Conservation (phyloP, 129 eudicot genomes). For the Ambrosia trifida region DNA sequence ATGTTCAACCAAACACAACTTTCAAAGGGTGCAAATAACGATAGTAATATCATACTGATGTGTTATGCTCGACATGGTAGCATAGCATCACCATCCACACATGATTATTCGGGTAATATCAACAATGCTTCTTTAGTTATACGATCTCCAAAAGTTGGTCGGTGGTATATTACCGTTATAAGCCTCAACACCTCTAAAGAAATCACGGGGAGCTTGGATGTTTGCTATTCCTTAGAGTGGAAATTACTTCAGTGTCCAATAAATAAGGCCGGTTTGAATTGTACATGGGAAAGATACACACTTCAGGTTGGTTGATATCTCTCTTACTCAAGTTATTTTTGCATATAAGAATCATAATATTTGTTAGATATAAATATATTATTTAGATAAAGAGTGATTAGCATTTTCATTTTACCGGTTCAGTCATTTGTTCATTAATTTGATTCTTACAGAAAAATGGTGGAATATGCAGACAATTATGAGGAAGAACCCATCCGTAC, state of each 20-base stretch:
- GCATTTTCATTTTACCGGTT: conserved; percentile 5
- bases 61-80: conserved; percentile 88
- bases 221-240: conserved; percentile 84
- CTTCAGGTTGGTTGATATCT: conserved; percentile 66
- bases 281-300: conserved; percentile 63
- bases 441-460: conserved; percentile 42
- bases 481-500: conserved; percentile 52
- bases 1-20: conserved; percentile 41
- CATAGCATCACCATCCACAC: conserved; percentile 46
- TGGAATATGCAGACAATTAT: conserved; percentile 87
- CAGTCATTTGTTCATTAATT: conserved; percentile 27
- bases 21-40: conserved; percentile 34
- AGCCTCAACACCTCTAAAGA: conserved; percentile 45
- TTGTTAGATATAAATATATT: neutral
- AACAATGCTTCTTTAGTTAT: conserved; percentile 56
- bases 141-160: conserved; percentile 76
- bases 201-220: conserved; percentile 23
- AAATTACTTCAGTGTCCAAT: conserved; percentile 72
- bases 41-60: conserved; percentile 47
- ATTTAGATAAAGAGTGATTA: neutral
- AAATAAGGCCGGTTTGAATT: conserved; percentile 76
- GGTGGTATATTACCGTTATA: conserved; percentile 71
- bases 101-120: conserved; percentile 72
- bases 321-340: conserved; percentile 15
- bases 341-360: neutral